A percentile compares a stretch with the other conserved stretches of the same genome.
phyloP scores from a whole-genome alignment of 345 rosid species.

The Citrus trifoliata region DNA sequence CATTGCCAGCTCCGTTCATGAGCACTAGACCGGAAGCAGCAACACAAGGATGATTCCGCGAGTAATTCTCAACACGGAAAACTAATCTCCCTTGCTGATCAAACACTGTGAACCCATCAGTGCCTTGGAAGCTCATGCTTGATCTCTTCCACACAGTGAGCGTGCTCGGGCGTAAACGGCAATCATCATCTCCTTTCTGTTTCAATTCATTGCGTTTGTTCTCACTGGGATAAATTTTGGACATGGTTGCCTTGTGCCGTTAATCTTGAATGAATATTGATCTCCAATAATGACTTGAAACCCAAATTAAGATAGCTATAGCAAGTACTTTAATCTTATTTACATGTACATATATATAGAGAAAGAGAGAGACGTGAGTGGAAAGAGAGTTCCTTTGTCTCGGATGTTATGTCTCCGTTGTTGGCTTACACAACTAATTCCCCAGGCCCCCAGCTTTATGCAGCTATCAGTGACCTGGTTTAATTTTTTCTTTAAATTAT shows the following conservation, averaged over 20 bases:
- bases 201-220: background rate
- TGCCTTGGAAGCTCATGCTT: slow-evolving; percentile 59
- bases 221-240: slow-evolving; percentile 38
- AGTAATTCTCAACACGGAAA: slow-evolving; percentile 52
- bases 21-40: slow-evolving; percentile 31
- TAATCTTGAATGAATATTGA: too few species aligned
- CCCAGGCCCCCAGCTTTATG: slow-evolving; percentile 9
- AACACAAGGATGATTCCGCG: slow-evolving; percentile 26
- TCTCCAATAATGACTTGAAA: too few species aligned
- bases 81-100: slow-evolving; percentile 36
- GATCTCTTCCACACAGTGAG: slow-evolving; percentile 53
- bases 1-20: slow-evolving; percentile 54
- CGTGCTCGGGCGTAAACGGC: slow-evolving; percentile 1
- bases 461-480: background rate
- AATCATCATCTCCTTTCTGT: background rate
- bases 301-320: too few species aligned
- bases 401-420: slow-evolving; percentile 15
- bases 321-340: too few species aligned
- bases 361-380: background rate
- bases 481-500: background rate
- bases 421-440: slow-evolving; percentile 26
- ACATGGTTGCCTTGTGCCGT: slow-evolving; percentile 18
- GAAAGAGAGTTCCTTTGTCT: slow-evolving; percentile 14
- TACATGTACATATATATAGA: too few species aligned
- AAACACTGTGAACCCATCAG: slow-evolving; percentile 53